phyloP scores from a whole-genome alignment of 192 early-diverging fungal species.

The Allomyces macrogynus region DNA sequence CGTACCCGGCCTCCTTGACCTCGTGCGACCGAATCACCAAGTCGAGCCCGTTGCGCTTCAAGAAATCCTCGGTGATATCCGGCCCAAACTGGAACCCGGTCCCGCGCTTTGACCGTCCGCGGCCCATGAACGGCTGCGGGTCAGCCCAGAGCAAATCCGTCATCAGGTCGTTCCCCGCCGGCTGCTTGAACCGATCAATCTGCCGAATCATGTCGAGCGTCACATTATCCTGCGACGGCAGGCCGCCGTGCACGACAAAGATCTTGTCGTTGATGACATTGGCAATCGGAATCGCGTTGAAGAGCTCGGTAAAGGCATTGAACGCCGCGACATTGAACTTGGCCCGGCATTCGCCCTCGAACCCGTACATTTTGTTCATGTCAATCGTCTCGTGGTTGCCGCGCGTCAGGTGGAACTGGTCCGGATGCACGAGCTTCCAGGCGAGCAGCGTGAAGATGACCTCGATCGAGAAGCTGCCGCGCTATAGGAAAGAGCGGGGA shows the following conservation, averaged over 20 bases:
- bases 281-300: constrained; percentile 79
- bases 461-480: constrained; percentile 90
- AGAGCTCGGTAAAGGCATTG: constrained; percentile 79
- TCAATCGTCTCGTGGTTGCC: constrained; percentile 97
- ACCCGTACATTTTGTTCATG: constrained; percentile 99
- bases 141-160: constrained; percentile 96
- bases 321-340: constrained; percentile 88
- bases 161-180: constrained; percentile 56
- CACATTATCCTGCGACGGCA: constrained; percentile 78
- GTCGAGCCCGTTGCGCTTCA: constrained; percentile 59
- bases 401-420: constrained; percentile 62
- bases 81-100: constrained; percentile 93
- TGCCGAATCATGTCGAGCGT: constrained; percentile 76
- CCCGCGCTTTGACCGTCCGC: constrained; percentile 76
- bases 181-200: constrained; percentile 67
- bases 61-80: constrained; percentile 85
- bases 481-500: no score
- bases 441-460: constrained; percentile 78
- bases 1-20: constrained; percentile 92
- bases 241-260: constrained; percentile 88
- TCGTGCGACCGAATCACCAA: constrained; percentile 91
- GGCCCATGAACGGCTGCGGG: constrained; percentile 63
- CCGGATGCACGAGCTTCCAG: constrained; percentile 76
- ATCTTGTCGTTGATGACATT: constrained; percentile 83
- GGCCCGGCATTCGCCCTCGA: constrained; percentile 90